Evolutionary conservation across 2,329 filamentous ascomycete genomes (phyloP).

Genomic region (Curvularia eragrostidis): DNA sequence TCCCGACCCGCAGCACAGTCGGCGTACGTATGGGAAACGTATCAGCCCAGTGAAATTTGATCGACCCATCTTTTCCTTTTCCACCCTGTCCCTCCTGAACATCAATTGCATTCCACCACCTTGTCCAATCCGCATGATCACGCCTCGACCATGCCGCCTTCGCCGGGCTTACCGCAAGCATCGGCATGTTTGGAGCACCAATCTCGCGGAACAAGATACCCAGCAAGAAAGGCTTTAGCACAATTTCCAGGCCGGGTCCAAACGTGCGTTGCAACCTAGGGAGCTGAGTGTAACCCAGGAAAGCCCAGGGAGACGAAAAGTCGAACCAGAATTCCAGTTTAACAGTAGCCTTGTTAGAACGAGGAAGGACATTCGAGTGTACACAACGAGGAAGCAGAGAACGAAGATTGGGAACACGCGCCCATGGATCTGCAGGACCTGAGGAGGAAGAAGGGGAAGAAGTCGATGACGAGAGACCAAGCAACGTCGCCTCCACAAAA

Average conservation of each 20-base stretch:
- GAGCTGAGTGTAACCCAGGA: slow-evolving; percentile 45
- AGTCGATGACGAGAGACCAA: slow-evolving; percentile 11
- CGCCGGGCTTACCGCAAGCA: slow-evolving; percentile 28
- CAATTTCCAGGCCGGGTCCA: slow-evolving; percentile 32
- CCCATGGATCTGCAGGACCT: slow-evolving; percentile 17
- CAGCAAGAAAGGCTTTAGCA: slow-evolving; percentile 44
- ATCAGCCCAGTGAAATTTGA: slow-evolving; percentile 42
- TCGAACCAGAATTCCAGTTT: slow-evolving; percentile 47
- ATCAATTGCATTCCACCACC: slow-evolving; percentile 44
- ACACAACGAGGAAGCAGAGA: slow-evolving; percentile 36
- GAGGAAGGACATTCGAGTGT: slow-evolving; percentile 9
- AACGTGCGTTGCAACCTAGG: slow-evolving; percentile 37
- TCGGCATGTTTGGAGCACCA: slow-evolving; percentile 43
- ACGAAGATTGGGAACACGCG: slow-evolving; percentile 19
- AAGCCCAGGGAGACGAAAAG: slow-evolving; percentile 46
- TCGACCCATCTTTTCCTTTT: slow-evolving; percentile 22
- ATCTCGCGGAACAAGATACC: slow-evolving; percentile 47
- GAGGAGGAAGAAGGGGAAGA: neutral
- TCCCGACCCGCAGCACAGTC: slow-evolving; percentile 39
- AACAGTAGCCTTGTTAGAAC: slow-evolving; percentile 2
- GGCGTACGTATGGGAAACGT: slow-evolving; percentile 46
- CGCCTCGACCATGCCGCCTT: slow-evolving; percentile 39
- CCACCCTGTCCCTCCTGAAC: slow-evolving; percentile 29
- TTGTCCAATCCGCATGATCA: slow-evolving; percentile 44
- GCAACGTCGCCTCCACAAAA: slow-evolving; percentile 43